Evolutionary conservation across 345 rosid species (phyloP), one percentile per base, ranked within the genome.

Genomic region (Eucalyptus marginata): DNA sequence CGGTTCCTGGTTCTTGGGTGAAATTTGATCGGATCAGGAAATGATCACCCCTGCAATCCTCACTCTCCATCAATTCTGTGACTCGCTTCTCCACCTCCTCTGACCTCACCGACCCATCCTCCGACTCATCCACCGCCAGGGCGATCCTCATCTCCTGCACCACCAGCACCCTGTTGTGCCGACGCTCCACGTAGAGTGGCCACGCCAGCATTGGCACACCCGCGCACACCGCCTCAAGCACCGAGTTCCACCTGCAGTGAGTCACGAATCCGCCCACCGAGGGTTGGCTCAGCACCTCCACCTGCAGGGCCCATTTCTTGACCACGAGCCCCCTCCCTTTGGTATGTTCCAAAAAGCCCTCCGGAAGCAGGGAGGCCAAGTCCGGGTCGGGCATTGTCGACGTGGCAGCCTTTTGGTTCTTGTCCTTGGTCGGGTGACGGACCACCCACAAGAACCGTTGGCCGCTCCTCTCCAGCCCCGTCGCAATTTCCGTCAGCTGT

Each of bases 371-470:
- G 2, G 90, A 76, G 8, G 86, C 50, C 88, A 93, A 83, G 31
- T 89, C 93, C 44, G 87, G 90, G 87, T 93, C 91, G 29, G 51
- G 10, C 88, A 5, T 52, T 4, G 14, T 88, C 8, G 20, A 9
- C 17, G 58, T 50, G 43, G 87, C 54, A 13, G 49, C 87, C 25
- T 49, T 80, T 44, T 50, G 89, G 86, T 90, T 89, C 81, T 86
- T 79, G 36, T 50, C 36, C 46, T 86, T 43, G 0, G 95, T 94
- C 31, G 93, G 95, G 87, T 89, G 90, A 56, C 91, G 89, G 5
- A 94, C 95, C 44, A 94, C 95, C 97, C 96, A 93, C 79, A 94
- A 52, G 92, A 95, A 95, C 64, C 95, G 88, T 18, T 93, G 89
- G 9, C 90, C 94, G 85, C 96, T 93, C 49, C 87, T 90, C 91